These are phyloP conservation scores for Apocynum venetum DNA, from an alignment of 257 asterid species.

Conservation along the genomic window DNA sequence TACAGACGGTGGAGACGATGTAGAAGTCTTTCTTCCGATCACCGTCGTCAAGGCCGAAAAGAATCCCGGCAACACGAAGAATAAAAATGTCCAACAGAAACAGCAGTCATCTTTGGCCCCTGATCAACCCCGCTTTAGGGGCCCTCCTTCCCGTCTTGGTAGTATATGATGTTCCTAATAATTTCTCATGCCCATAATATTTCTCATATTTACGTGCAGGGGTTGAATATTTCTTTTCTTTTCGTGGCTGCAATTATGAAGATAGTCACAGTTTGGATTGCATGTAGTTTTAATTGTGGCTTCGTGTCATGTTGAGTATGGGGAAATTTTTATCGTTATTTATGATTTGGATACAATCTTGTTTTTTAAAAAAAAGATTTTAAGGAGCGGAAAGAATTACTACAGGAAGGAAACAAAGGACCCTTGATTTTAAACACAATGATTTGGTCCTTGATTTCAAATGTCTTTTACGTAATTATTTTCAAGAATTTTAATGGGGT, in stretches of 20 bases:
- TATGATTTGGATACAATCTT: background rate
- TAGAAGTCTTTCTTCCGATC: background rate
- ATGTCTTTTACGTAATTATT: too few species aligned
- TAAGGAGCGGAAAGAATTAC: background rate
- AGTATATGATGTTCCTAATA: background rate
- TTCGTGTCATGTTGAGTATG: too few species aligned
- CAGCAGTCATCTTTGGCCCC: background rate
- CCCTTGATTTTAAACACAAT: too few species aligned
- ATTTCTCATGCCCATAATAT: background rate
- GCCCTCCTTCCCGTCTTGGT: background rate
- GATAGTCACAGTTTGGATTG: background rate
- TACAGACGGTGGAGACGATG: slow-evolving; percentile 1
- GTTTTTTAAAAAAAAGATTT: background rate
- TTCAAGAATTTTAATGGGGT: background rate
- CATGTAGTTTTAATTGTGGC: background rate
- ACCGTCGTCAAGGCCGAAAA: background rate
- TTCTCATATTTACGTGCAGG: background rate
- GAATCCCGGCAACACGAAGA: background rate
- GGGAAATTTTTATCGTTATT: background rate
- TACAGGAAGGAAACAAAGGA: too few species aligned
- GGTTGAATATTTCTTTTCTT: background rate
- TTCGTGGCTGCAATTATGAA: background rate
- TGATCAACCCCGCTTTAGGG: background rate
- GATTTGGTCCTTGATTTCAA: background rate
- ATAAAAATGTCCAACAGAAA: background rate